Percentiles rank a stretch among this genome's conserved stretches.
Evolutionary conservation across 441 rosid species (phyloP).

Genomic region (Syzygium syzygioides): DNA sequence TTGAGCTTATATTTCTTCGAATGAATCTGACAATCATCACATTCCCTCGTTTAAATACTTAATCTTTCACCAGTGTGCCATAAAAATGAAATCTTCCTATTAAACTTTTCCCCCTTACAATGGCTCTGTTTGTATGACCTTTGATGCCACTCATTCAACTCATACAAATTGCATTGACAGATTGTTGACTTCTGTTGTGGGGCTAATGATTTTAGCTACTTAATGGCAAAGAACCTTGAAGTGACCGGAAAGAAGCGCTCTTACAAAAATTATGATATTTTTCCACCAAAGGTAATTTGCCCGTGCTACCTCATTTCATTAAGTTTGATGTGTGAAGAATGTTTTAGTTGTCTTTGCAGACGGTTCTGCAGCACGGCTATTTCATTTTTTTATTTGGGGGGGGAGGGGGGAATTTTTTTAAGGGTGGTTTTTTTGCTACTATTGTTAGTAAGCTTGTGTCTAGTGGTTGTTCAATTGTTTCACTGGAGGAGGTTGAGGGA

Average conservation of each 20-base stretch:
- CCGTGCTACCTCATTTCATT: background rate
- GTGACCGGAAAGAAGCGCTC: conserved; percentile 76
- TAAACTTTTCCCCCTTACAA: background rate
- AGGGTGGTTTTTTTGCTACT: no score
- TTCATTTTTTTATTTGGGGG: no score
- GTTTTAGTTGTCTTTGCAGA: background rate
- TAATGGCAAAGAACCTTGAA: conserved; percentile 75
- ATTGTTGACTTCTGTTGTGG: conserved; percentile 95
- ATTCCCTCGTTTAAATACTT: no score
- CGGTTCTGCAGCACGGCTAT: no score
- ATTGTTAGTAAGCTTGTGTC: no score
- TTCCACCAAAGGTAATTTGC: conserved; percentile 64
- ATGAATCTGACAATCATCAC: no score
- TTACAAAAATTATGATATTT: conserved; percentile 65
- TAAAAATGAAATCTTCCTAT: background rate
- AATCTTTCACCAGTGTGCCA: no score
- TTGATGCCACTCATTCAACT: conserved; percentile 11
- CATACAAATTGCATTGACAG: conserved; percentile 28
- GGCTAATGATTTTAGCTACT: conserved; percentile 79
- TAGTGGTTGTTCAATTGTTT: no score
- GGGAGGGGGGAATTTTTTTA: no score
- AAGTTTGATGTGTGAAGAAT: background rate
- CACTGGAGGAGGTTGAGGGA: no score
- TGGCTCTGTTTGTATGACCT: no score
- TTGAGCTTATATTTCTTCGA: no score